Percentiles rank a stretch among this genome's conserved stretches.
Conservation (phyloP, 768 basidiomycete genomes). For the Leccinum uliginosum region DNA sequence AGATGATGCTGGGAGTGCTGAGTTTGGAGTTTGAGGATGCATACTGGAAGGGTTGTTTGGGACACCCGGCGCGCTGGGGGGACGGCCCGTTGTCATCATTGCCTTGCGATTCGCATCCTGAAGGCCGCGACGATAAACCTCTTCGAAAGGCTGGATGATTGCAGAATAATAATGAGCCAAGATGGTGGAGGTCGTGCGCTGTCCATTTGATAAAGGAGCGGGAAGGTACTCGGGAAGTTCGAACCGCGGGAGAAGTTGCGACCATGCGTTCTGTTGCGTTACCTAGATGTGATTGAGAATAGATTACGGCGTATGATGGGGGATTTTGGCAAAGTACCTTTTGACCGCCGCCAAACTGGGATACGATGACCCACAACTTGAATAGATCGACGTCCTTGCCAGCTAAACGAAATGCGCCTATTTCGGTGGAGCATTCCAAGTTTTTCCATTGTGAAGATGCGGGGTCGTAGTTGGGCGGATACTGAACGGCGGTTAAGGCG, state of each 20-base stretch:
- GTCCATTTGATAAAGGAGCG: constrained; percentile 42
- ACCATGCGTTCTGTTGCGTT: constrained; percentile 53
- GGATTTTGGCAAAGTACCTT: constrained; percentile 42
- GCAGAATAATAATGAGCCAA: constrained; percentile 58
- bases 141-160: constrained; percentile 70
- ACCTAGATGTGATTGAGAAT: constrained; percentile 34
- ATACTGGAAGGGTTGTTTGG: constrained; percentile 18
- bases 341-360: constrained; percentile 54
- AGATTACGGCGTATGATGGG: constrained; percentile 13
- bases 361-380: constrained; percentile 63
- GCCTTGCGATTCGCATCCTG: constrained; percentile 57
- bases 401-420: constrained; percentile 63
- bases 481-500: constrained; percentile 58
- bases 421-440: constrained; percentile 57
- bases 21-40: constrained; percentile 12
- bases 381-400: constrained; percentile 77
- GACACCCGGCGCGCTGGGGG: constrained; percentile 12
- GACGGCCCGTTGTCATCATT: constrained; percentile 39
- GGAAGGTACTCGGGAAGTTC: constrained; percentile 58
- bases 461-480: constrained; percentile 58
- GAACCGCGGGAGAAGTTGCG: constrained; percentile 47
- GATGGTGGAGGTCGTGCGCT: constrained; percentile 44
- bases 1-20: constrained; percentile 10
- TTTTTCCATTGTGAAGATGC: constrained; percentile 58
- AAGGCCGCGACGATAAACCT: constrained; percentile 57